Conservation (phyloP, 306 rosid species). For the Gillenia trifoliata region DNA sequence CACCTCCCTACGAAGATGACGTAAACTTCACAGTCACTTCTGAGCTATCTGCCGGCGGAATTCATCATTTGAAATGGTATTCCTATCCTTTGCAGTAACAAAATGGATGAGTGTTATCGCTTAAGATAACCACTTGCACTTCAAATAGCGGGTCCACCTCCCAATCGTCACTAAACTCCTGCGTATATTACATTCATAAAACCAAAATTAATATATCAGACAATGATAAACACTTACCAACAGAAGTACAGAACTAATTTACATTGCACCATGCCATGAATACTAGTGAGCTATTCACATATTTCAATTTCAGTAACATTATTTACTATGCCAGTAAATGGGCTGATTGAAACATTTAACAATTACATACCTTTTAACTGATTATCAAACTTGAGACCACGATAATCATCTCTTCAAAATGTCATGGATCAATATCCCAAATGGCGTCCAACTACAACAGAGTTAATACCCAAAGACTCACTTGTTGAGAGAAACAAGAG, state of each 20-base stretch:
- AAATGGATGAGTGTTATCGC: slow-evolving; percentile 72
- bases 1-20: slow-evolving; percentile 71
- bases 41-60: slow-evolving; percentile 83
- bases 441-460: slow-evolving; percentile 81
- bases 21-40: slow-evolving; percentile 86
- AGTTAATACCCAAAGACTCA: no score
- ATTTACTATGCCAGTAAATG: not conserved
- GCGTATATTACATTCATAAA: slow-evolving; percentile 20
- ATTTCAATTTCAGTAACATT: not conserved
- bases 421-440: slow-evolving; percentile 90
- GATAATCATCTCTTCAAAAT: slow-evolving; percentile 64
- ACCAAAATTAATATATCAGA: slow-evolving; percentile 8
- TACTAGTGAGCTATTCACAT: not conserved
- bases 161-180: slow-evolving; percentile 94
- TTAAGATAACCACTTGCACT: slow-evolving; percentile 94
- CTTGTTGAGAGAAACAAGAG: slow-evolving; percentile 93
- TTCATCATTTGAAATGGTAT: slow-evolving; percentile 80
- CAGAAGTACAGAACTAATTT: not conserved
- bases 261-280: not conserved
- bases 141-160: slow-evolving; percentile 96
- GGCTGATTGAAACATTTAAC: not conserved
- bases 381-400: slow-evolving; percentile 96
- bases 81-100: slow-evolving; percentile 76
- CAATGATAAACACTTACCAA: not conserved
- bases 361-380: slow-evolving; percentile 74